These are phyloP conservation scores for Centella asiatica DNA, from an alignment of 129 eudicot genomes.

Conservation along the genomic window DNA sequence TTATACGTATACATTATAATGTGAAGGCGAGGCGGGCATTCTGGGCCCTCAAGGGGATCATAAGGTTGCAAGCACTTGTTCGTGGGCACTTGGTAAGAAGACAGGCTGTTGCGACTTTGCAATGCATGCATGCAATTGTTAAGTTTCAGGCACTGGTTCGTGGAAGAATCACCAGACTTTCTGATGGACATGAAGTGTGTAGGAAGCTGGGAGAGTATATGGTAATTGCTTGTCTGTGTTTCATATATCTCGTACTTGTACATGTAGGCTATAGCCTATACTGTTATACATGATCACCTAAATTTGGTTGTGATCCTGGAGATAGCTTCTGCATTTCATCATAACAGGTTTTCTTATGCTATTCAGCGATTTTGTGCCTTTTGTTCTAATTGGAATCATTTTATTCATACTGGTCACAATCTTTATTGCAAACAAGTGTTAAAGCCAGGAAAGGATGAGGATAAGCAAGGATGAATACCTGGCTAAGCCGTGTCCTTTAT, in stretches of 20 bases:
- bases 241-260: background rate
- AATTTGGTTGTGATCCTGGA: slow-evolving; percentile 2
- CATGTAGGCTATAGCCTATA: too few species aligned
- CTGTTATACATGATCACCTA: too few species aligned
- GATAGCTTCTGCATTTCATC: background rate
- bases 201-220: slow-evolving; percentile 20
- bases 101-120: slow-evolving; percentile 79
- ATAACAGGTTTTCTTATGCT: background rate
- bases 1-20: background rate
- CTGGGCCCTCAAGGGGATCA: slow-evolving; percentile 87
- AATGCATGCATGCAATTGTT: slow-evolving; percentile 70
- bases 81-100: slow-evolving; percentile 89
- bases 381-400: too few species aligned
- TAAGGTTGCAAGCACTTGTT: slow-evolving; percentile 82
- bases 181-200: slow-evolving; percentile 29
- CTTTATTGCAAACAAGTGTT: too few species aligned
- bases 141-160: slow-evolving; percentile 79
- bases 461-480: too few species aligned
- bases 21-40: slow-evolving; percentile 90
- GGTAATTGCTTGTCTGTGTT: slow-evolving; percentile 22
- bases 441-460: too few species aligned
- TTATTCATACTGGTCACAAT: too few species aligned
- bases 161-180: slow-evolving; percentile 54
- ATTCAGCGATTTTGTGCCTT: background rate
- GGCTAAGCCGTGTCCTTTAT: too few species aligned